Percentiles rank a stretch among this genome's conserved stretches.
Conservation (phyloP, 2,329 filamentous ascomycete genomes). For the Pyricularia pennisetigena region DNA sequence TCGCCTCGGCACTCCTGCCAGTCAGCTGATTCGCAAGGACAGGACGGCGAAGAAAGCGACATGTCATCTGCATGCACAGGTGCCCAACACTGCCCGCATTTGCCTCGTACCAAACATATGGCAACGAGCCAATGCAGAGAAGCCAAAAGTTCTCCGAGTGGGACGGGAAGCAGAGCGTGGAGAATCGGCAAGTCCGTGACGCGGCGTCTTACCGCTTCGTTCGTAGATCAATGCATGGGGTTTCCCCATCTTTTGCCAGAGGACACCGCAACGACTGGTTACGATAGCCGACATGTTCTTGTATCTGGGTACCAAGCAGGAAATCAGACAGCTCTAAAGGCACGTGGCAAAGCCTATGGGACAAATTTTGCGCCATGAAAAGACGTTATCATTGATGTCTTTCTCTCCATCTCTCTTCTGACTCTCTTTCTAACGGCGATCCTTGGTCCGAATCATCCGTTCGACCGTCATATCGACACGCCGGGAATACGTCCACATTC, state of each 20-base stretch:
- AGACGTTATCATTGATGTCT: conserved; percentile 1
- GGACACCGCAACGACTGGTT: neutral
- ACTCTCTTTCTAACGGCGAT: neutral
- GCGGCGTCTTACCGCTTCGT: neutral
- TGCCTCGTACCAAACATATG: neutral
- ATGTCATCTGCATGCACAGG: neutral
- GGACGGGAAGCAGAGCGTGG: neutral
- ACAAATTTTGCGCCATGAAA: neutral
- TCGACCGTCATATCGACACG: neutral
- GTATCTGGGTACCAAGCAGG: neutral
- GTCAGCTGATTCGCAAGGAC: neutral
- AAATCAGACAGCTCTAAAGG: neutral
- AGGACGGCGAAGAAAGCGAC: neutral
- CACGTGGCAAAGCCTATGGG: neutral
- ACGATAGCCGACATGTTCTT: neutral
- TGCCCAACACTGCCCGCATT: neutral
- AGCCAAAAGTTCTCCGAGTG: neutral
- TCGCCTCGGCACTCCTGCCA: too few species aligned
- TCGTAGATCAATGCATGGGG: neutral
- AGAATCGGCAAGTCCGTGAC: neutral
- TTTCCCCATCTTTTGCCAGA: neutral
- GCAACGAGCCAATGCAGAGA: neutral
- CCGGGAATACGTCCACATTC: neutral
- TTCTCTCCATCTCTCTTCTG: neutral
- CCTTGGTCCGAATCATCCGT: neutral